These are phyloP conservation scores for Purpureocillium takamizusanense DNA, from an alignment of 2,329 filamentous ascomycete genomes.

Conservation along the genomic window DNA sequence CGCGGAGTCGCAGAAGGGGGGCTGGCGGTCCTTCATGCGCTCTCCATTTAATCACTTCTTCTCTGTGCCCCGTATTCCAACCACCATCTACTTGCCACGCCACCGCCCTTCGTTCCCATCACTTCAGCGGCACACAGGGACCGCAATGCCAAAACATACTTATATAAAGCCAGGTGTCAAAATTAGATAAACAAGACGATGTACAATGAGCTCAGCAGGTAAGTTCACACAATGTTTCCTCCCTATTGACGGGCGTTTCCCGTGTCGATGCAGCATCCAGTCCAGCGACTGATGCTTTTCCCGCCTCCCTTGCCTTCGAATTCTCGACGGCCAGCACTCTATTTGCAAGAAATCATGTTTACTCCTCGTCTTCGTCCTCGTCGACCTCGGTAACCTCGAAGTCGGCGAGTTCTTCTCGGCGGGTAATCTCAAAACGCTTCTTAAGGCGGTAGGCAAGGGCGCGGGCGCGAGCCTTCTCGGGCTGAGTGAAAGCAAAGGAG, in stretches of 20 bases:
- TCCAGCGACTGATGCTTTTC: background rate
- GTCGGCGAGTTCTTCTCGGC: background rate
- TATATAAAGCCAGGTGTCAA: background rate
- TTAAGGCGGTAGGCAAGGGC: conserved; percentile 44
- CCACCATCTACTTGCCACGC: too few relatives aligned
- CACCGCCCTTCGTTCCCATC: too few relatives aligned
- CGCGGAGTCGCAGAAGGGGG: too few relatives aligned
- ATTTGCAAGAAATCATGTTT: background rate
- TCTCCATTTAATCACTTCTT: too few relatives aligned
- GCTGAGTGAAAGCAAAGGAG: conserved; percentile 56
- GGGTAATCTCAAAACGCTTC: conserved; percentile 26
- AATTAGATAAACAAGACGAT: background rate
- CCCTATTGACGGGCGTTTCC: background rate
- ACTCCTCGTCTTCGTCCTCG: conserved; percentile 1
- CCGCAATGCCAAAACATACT: too few relatives aligned
- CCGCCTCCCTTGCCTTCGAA: background rate
- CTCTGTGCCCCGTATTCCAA: too few relatives aligned
- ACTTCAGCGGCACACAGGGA: too few relatives aligned
- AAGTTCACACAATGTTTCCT: background rate
- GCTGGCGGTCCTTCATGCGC: too few relatives aligned
- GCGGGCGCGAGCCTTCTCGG: conserved; percentile 47
- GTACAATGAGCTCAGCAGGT: background rate
- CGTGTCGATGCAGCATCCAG: background rate
- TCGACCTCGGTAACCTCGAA: conserved; percentile 1
- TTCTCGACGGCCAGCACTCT: background rate